phyloP scores from a whole-genome alignment of 2,329 filamentous ascomycete genomes.

The Leptographium wingfieldii region DNA sequence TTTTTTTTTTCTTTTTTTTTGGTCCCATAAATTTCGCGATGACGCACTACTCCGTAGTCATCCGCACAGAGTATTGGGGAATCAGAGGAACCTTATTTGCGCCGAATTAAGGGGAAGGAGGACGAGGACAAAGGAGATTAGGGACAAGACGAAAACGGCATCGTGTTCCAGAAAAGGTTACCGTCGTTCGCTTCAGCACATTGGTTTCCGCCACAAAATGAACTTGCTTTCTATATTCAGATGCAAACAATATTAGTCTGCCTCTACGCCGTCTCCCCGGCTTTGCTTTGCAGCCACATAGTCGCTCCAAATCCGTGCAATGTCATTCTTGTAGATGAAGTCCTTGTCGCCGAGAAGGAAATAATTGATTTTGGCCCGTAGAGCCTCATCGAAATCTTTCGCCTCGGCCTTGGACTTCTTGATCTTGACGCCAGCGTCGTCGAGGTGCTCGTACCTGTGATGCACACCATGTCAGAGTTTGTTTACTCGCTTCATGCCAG shows the following conservation, averaged over 20 bases:
- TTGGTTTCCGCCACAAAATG: not conserved
- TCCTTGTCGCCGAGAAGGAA: slow-evolving; percentile 1
- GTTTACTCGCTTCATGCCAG: not conserved
- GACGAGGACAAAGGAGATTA: no score
- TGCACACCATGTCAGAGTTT: not conserved
- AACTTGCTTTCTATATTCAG: not conserved
- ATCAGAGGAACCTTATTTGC: not conserved
- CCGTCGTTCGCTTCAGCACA: not conserved
- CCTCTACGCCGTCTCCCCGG: not conserved
- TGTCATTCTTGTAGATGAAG: not conserved
- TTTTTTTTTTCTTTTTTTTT: not conserved
- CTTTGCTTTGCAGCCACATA: not conserved
- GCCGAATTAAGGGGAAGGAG: not conserved
- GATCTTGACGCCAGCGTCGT: not conserved
- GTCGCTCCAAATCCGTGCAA: not conserved
- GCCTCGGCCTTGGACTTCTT: not conserved
- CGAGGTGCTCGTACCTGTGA: not conserved
- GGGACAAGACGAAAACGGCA: not conserved
- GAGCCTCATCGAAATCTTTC: not conserved
- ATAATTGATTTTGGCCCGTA: not conserved
- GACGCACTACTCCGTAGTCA: not conserved
- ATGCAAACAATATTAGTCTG: not conserved
- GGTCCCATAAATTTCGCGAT: not conserved
- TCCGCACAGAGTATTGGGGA: not conserved
- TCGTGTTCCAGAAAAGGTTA: not conserved